These are phyloP conservation scores for Citrus maxima DNA, from an alignment of 345 rosid genomes.

Conservation along the genomic window DNA sequence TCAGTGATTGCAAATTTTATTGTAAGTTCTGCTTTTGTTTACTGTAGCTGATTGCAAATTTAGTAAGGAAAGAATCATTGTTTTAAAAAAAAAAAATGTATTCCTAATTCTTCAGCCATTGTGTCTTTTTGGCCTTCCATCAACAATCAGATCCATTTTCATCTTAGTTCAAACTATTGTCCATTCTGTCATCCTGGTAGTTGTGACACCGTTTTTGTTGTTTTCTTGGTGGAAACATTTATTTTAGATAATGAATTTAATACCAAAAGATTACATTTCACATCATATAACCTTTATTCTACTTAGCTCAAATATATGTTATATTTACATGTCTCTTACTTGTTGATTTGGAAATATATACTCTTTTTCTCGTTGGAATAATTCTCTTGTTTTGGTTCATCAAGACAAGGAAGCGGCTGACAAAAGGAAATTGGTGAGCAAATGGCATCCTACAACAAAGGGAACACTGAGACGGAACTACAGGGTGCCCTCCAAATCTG, in stretches of 20 bases:
- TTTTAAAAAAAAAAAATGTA: background rate
- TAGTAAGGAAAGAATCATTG: background rate
- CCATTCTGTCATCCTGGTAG: background rate
- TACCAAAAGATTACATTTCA: background rate
- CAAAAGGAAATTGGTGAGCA: conserved; percentile 78
- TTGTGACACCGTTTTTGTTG: background rate
- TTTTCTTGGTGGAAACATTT: background rate
- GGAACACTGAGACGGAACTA: conserved; percentile 88
- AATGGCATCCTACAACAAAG: conserved; percentile 95
- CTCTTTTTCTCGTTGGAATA: background rate
- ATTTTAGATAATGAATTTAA: background rate
- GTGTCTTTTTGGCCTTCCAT: background rate
- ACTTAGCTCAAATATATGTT: background rate
- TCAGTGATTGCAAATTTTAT: background rate
- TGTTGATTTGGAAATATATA: background rate
- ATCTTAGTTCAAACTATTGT: background rate
- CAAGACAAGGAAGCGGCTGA: conserved; percentile 75
- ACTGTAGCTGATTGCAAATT: background rate
- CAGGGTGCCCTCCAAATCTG: conserved; percentile 80
- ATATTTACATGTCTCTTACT: background rate
- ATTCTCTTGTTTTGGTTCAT: conserved; percentile 3
- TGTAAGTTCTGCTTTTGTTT: background rate
- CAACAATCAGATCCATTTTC: background rate
- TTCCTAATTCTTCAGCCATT: background rate
- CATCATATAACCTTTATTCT: background rate